Percentiles rank a stretch among this genome's conserved stretches.
Evolutionary conservation across 129 eudicot genomes (phyloP).

Genomic region (Pulicaria dysenterica): DNA sequence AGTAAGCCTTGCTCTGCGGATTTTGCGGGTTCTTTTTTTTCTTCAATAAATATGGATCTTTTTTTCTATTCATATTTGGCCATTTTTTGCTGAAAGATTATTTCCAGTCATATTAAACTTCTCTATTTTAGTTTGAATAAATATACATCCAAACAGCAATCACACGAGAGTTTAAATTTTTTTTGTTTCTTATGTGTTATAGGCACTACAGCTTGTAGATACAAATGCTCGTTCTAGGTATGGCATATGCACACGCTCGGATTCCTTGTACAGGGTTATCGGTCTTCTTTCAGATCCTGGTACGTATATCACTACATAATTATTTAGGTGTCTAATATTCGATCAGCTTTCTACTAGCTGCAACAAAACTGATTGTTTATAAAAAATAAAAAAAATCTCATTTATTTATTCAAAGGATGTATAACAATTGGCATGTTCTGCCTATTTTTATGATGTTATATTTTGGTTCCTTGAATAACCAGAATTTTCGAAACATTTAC

Average conservation of each 20-base stretch:
- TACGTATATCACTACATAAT: slow-evolving; percentile 16
- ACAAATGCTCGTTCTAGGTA: slow-evolving; percentile 35
- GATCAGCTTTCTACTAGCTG: no score
- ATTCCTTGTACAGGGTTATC: slow-evolving; percentile 60
- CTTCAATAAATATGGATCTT: no score
- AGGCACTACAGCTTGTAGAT: slow-evolving; percentile 59
- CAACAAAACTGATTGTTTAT: not conserved
- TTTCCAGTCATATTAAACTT: no score
- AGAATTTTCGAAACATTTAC: no score
- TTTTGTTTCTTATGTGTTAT: slow-evolving; percentile 8
- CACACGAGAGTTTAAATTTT: not conserved
- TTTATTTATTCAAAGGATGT: no score
- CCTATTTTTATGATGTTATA: no score
- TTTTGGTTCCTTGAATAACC: no score
- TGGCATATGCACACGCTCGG: slow-evolving; percentile 61
- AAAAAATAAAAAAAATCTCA: no score
- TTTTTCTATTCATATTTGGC: not conserved
- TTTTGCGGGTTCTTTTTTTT: no score
- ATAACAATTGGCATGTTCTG: no score
- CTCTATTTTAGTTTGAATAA: not conserved
- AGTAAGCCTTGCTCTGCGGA: slow-evolving; percentile 34
- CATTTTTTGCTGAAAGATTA: not conserved
- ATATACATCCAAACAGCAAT: slow-evolving; percentile 3
- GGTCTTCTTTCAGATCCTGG: slow-evolving; percentile 70
- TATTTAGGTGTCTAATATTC: no score